Percentiles rank a stretch among this genome's conserved stretches.
Conservation (phyloP, 257 asterid genomes). For the Solanum medicagineum region DNA sequence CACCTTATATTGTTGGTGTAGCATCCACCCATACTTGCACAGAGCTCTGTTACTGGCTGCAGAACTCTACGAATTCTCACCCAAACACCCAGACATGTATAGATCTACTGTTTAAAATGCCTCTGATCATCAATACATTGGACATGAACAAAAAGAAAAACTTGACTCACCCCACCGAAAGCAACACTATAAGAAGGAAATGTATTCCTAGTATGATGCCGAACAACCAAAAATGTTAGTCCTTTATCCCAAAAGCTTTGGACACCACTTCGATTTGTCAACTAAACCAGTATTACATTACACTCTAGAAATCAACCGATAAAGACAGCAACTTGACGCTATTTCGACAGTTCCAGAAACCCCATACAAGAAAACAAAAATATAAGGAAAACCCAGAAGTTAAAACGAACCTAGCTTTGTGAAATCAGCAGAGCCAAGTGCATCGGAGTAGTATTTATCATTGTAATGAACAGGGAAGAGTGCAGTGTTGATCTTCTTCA, state of each 20-base stretch:
- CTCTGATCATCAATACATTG: background rate
- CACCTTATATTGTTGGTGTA: background rate
- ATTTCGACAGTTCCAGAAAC: background rate
- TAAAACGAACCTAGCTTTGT: slow-evolving; percentile 60
- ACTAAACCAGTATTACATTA: background rate
- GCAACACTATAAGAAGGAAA: background rate
- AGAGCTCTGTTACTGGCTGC: background rate
- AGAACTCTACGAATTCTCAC: background rate
- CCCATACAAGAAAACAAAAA: background rate
- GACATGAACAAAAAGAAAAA: background rate
- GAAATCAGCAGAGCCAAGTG: slow-evolving; percentile 76
- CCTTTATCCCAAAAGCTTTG: background rate
- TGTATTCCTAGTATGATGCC: background rate
- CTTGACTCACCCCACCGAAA: background rate
- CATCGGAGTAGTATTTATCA: slow-evolving; percentile 84
- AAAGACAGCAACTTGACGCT: background rate
- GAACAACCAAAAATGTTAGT: background rate
- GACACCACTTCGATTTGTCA: background rate
- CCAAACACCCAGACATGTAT: background rate
- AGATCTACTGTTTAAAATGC: background rate
- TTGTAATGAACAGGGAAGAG: slow-evolving; percentile 89
- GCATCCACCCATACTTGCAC: background rate
- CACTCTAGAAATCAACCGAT: background rate
- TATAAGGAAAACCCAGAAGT: background rate
- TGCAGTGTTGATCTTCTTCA: slow-evolving; percentile 78